Conservation (phyloP, 2,329 filamentous ascomycete genomes). For the Microthyrium microscopicum region DNA sequence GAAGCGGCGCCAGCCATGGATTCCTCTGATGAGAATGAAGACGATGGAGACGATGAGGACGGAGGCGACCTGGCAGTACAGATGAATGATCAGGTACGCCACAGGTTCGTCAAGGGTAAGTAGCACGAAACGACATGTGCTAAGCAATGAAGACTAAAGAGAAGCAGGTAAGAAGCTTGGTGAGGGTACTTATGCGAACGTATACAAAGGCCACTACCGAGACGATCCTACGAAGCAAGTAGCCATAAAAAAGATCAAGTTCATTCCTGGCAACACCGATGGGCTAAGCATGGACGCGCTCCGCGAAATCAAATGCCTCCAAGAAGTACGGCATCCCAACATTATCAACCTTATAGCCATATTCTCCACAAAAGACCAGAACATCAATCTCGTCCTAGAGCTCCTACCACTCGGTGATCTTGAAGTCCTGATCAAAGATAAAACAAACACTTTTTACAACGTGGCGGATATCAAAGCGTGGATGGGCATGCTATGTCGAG, state of each 20-base stretch:
- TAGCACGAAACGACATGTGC: slow-evolving; percentile 7
- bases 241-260: slow-evolving; percentile 87
- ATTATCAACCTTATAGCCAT: slow-evolving; percentile 86
- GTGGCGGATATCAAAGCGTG: slow-evolving; percentile 89
- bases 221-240: slow-evolving; percentile 56
- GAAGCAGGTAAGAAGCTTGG: slow-evolving; percentile 83
- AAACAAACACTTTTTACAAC: slow-evolving; percentile 60
- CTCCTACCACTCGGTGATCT: slow-evolving; percentile 87
- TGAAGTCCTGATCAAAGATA: slow-evolving; percentile 84
- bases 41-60: too few species aligned
- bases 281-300: slow-evolving; percentile 90
- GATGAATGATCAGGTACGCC: slow-evolving; percentile 39
- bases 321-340: slow-evolving; percentile 87
- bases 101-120: slow-evolving; percentile 76
- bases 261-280: slow-evolving; percentile 72
- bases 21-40: not conserved
- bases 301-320: slow-evolving; percentile 87
- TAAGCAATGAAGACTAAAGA: too few species aligned
- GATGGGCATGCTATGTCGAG: slow-evolving; percentile 93
- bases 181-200: slow-evolving; percentile 92
- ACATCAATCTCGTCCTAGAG: slow-evolving; percentile 89
- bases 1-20: too few species aligned
- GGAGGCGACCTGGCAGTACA: slow-evolving; percentile 27
- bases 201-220: slow-evolving; percentile 74
- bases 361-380: slow-evolving; percentile 92